Percentiles rank a stretch among this genome's conserved stretches.
phyloP scores from a whole-genome alignment of 192 early-diverging fungal genomes.

The Chytriomyces hyalinus region DNA sequence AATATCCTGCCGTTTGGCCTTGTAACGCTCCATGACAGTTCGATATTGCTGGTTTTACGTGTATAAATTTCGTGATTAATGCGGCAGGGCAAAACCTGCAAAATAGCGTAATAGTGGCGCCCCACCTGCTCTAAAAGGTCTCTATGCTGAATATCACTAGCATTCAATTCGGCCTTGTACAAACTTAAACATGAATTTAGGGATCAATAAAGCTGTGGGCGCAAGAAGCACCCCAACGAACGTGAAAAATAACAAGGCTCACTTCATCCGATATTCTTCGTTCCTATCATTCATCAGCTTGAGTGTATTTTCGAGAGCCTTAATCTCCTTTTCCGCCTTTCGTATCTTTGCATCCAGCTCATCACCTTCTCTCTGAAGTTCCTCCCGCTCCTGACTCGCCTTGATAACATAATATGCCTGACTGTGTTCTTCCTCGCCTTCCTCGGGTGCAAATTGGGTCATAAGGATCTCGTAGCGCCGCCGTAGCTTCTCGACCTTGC shows the following conservation, averaged over 20 bases:
- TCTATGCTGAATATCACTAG: conserved; percentile 62
- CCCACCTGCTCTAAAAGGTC: conserved; percentile 63
- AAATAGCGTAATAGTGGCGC: neutral
- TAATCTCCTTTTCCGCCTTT: conserved; percentile 68
- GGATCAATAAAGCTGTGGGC: neutral
- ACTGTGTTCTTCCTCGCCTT: conserved; percentile 58
- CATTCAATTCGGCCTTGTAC: conserved; percentile 60
- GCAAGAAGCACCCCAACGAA: conserved; percentile 3
- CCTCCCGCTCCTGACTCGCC: conserved; percentile 64
- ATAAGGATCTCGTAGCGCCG: conserved; percentile 67
- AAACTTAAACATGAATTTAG: conserved; percentile 37
- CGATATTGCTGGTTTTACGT: conserved; percentile 53
- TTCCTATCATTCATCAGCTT: conserved; percentile 66
- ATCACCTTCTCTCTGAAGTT: conserved; percentile 65
- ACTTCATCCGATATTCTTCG: conserved; percentile 63
- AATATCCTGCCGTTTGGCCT: conserved; percentile 55
- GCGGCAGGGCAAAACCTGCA: neutral
- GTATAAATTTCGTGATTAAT: conserved; percentile 8
- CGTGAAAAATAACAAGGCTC: conserved; percentile 28
- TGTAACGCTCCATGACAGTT: conserved; percentile 60
- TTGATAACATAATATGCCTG: conserved; percentile 69
- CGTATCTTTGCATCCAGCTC: conserved; percentile 64
- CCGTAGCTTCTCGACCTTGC: conserved; percentile 63
- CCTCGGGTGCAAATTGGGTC: conserved; percentile 63
- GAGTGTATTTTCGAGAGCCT: conserved; percentile 66